Conservation (phyloP, 2,329 filamentous ascomycete genomes). For the Aspergillus sp. region DNA sequence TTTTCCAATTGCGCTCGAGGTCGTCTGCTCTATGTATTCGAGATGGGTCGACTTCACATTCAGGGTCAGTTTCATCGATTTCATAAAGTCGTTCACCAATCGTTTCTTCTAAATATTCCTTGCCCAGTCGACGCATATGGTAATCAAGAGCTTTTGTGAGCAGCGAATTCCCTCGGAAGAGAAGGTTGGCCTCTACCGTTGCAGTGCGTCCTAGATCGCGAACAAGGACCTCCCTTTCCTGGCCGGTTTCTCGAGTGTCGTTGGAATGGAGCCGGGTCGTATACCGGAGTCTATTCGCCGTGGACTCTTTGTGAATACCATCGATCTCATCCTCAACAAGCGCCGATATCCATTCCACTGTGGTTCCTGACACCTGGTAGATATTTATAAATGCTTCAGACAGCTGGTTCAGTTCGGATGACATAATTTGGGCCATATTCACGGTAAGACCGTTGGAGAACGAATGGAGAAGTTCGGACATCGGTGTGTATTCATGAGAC, state of each 20-base stretch:
- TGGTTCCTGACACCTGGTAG: constrained; percentile 85
- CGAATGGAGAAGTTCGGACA: constrained; percentile 80
- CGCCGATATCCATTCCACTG: constrained; percentile 86
- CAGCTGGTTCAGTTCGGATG: constrained; percentile 73
- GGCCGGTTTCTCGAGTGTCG: constrained; percentile 56
- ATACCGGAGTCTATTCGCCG: constrained; percentile 62
- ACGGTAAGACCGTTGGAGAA: constrained; percentile 82
- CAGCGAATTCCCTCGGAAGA: constrained; percentile 93
- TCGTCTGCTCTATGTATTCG: constrained; percentile 68
- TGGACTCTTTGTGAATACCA: constrained; percentile 78
- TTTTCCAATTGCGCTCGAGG: constrained; percentile 78
- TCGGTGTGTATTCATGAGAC: constrained; percentile 76
- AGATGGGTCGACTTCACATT: constrained; percentile 94
- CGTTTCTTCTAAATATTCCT: constrained; percentile 86
- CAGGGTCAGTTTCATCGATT: constrained; percentile 85
- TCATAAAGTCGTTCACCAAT: constrained; percentile 81
- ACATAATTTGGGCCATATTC: constrained; percentile 77
- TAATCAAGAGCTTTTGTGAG: constrained; percentile 91
- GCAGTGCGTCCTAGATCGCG: constrained; percentile 65
- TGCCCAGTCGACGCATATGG: constrained; percentile 91
- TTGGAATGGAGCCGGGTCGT: constrained; percentile 64
- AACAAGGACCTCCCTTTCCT: constrained; percentile 61
- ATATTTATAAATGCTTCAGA: constrained; percentile 90
- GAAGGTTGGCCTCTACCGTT: constrained; percentile 80
- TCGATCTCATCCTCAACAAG: constrained; percentile 97